Evolutionary conservation across 2,329 filamentous ascomycete genomes (phyloP).

Genomic region (Periconia sp.): DNA sequence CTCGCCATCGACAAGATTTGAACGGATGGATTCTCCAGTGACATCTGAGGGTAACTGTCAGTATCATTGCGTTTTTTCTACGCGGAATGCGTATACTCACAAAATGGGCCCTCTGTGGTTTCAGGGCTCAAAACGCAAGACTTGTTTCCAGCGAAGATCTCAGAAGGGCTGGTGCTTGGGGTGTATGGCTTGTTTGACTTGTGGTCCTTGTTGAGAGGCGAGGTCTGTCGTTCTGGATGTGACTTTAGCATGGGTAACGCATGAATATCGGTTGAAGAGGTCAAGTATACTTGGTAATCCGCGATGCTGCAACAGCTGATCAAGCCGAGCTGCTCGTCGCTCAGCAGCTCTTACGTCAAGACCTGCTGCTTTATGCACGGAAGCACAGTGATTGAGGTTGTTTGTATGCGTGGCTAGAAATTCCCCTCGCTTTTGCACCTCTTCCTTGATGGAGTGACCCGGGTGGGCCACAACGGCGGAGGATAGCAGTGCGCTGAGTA

Average conservation of each 20-base stretch:
- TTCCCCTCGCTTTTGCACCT: neutral
- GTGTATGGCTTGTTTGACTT: neutral
- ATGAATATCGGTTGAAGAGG: neutral
- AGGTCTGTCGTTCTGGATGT: neutral
- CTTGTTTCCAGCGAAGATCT: slow-evolving; percentile 34
- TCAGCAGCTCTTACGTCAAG: neutral
- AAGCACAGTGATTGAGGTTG: slow-evolving; percentile 1
- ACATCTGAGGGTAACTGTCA: neutral
- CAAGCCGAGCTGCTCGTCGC: neutral
- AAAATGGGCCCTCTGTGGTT: slow-evolving; percentile 38
- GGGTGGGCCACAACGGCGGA: neutral
- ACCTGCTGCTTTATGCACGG: slow-evolving; percentile 1
- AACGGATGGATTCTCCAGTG: neutral
- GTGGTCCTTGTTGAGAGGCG: neutral
- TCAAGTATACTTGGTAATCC: neutral
- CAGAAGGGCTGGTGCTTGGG: neutral
- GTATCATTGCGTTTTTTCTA: neutral
- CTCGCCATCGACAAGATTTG: slow-evolving; percentile 43
- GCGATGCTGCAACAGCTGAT: neutral
- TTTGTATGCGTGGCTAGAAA: neutral
- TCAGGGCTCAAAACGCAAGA: slow-evolving; percentile 40
- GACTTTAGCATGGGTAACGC: neutral
- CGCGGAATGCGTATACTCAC: slow-evolving; percentile 34
- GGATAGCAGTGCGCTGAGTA: neutral
- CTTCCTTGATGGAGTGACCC: neutral